Percentiles rank a stretch among this genome's conserved stretches.
Conservation (phyloP, 1,139 yeast species). For the Pichia sp. region DNA sequence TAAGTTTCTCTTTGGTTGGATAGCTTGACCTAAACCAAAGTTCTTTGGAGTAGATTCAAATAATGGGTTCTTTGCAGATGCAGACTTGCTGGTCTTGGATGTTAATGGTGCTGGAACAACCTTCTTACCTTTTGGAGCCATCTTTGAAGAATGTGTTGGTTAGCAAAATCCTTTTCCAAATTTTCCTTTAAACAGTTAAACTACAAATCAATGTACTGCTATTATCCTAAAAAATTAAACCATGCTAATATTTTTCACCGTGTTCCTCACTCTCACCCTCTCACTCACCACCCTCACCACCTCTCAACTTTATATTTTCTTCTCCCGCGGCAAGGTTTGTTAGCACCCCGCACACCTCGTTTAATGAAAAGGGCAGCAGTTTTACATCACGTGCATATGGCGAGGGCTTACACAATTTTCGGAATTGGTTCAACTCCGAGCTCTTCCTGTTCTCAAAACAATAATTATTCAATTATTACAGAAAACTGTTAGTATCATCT, state of each 20-base stretch:
- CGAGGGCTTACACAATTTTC: not conserved
- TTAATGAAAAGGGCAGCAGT: not conserved
- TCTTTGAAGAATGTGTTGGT: conserved; percentile 14
- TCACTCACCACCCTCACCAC: not conserved
- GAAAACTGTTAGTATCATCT: not conserved
- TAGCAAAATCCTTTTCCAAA: not conserved
- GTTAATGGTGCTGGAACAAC: conserved; percentile 84
- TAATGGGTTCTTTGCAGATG: conserved; percentile 48
- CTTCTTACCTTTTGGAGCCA: conserved; percentile 51
- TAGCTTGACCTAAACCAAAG: conserved; percentile 93
- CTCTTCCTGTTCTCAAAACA: not conserved
- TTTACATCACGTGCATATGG: not conserved
- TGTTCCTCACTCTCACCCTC: not conserved
- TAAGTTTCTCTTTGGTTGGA: conserved; percentile 95
- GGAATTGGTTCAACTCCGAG: conserved; percentile 12
- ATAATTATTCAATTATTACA: too few species aligned
- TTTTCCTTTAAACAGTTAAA: not conserved
- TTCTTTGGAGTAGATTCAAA: conserved; percentile 84
- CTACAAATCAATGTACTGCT: not conserved
- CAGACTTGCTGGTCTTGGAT: conserved; percentile 34
- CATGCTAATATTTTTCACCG: conserved; percentile 1
- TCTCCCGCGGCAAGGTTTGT: not conserved
- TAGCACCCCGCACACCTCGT: not conserved
- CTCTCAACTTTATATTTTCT: not conserved
- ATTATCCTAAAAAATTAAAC: not conserved